Base-by-base conservation (phyloP, 2,329 filamentous ascomycete species). In the Orbilia ellipsospora region DNA sequence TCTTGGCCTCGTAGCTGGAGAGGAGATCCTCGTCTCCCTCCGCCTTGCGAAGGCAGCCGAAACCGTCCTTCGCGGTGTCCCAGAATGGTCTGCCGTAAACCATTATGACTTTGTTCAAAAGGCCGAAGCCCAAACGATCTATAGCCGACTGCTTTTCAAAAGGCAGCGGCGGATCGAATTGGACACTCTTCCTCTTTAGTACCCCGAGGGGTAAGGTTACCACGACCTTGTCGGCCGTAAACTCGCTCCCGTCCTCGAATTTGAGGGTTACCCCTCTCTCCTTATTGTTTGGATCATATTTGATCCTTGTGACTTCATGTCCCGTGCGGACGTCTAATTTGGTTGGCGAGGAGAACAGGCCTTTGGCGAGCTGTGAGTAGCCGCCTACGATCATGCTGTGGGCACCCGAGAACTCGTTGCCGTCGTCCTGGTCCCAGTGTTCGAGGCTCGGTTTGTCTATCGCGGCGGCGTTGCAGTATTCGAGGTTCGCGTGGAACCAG, bases 401-500 rank as follows among this genome's bases (percentile, higher is more conserved):
- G 77, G 92, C 90, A 5, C 95, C 95, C 82, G 97, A 94, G 84
- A 96, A 99, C 81, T 99, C 95, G 79, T 99, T 97, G 0, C 95
- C 95, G 59, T 94, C 93, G 81, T 99, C 96, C 80, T 99, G 93
- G 82, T 99, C 96, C 92, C 96, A 98, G 0, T 94, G 90, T 6
- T 90, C 89, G 13, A 99, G 87, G 82, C 94, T 98, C 16, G 99
- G 87, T 77, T 91, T 90, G 78, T 91, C 90, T 65, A 97, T 89
- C 78, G 93, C 96, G 1, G 90, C 92, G 1, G 95, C 95, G 82
- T 98, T 99, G 77, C 94, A 96, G 81, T 99, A 99, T 82, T 99
- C 95, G 13, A 99, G 86, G 81, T 99, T 99, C 78, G 96, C 96
- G 82, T 97, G 91, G 82, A 99, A 96, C 95, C 95, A 99, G 80